Conservation (phyloP, 2,329 filamentous ascomycete genomes). For the Penicillium decumbens region DNA sequence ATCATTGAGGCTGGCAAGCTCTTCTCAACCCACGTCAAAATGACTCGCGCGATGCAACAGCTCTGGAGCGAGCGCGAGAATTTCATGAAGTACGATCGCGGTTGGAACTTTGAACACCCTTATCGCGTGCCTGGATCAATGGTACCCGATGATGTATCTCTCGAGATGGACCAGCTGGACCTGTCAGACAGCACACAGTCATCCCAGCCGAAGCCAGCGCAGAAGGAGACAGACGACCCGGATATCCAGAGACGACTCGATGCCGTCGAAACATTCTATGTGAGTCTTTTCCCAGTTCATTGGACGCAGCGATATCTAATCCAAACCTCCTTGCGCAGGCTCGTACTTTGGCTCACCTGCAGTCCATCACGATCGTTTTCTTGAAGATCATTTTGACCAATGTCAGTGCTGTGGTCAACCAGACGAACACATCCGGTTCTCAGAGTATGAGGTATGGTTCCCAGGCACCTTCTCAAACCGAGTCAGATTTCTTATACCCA, state of each 20-base stretch:
- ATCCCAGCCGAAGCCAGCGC: conserved; percentile 10
- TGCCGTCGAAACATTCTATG: conserved; percentile 78
- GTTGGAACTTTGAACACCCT: conserved; percentile 62
- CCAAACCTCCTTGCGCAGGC: conserved; percentile 47
- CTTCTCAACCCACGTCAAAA: conserved; percentile 83
- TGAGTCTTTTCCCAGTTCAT: conserved; percentile 47
- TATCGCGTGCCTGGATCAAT: conserved; percentile 25
- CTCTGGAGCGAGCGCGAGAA: conserved; percentile 90
- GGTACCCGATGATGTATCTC: conserved; percentile 35
- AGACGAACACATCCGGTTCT: conserved; percentile 45
- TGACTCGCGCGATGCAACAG: conserved; percentile 85
- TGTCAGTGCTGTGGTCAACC: conserved; percentile 75
- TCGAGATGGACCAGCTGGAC: conserved; percentile 35
- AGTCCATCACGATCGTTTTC: conserved; percentile 88
- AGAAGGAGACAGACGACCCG: conserved; percentile 34
- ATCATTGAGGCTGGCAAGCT: conserved; percentile 92
- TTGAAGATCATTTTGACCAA: conserved; percentile 83
- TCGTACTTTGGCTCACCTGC: conserved; percentile 74
- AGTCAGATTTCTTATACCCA: background rate
- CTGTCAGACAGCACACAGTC: conserved; percentile 17
- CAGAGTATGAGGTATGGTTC: conserved; percentile 48
- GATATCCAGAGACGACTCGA: conserved; percentile 56
- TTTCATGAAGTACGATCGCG: conserved; percentile 87
- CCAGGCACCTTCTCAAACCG: background rate
- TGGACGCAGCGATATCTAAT: background rate